Base-by-base conservation (phyloP, 1,284 basidiomycete genomes). In the Athelia sp. region DNA sequence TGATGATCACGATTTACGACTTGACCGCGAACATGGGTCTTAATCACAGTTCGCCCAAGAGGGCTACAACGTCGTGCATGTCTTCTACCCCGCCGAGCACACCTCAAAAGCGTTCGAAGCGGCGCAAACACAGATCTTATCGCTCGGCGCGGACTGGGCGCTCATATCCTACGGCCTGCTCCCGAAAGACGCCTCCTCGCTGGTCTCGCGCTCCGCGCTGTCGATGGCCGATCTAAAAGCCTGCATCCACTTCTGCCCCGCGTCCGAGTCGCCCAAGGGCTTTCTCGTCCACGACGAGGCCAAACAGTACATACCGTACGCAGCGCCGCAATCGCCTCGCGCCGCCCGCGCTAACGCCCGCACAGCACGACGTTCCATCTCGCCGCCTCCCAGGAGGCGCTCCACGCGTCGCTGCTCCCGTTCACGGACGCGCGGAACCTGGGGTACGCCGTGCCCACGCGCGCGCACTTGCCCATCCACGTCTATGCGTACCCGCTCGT, bases 51-150 rank as follows among this genome's bases (percentile, higher is more conserved):
- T 71, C 51, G 58, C 72, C 21, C 68, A 74, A 51, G 74, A 75
- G 56, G 74, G 73, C n/a, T 73, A 75, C 53, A 53, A 65, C 24
- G 64, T 70, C 18, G 50, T 68, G 21, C 68, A 72, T 19, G 51
- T 73, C 21, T 43, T 53, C 10, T 67, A 67, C 43, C 63, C 67
- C 21, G 46, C 49, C 22, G 44, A 56, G 23, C 47, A 51, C 19
- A 14, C 48, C 21, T 52, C 55, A 24, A 49, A 54, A 34, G 53
- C 68, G 23, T 22, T 45, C 10, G 53, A 59, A 13, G 52, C 56
- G 51, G 58, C 51, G 21, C 47, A 26, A 17, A 46, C n/a, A 15
- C 36, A 54, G 40, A 50, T 62, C 34, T 45, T 50, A 19, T 44
- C 52, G 3, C 43, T 36, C 18, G 51, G 47, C 26, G 32, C 48